phyloP scores from a whole-genome alignment of 2,329 filamentous ascomycete species.

The Cladosporium sp. region DNA sequence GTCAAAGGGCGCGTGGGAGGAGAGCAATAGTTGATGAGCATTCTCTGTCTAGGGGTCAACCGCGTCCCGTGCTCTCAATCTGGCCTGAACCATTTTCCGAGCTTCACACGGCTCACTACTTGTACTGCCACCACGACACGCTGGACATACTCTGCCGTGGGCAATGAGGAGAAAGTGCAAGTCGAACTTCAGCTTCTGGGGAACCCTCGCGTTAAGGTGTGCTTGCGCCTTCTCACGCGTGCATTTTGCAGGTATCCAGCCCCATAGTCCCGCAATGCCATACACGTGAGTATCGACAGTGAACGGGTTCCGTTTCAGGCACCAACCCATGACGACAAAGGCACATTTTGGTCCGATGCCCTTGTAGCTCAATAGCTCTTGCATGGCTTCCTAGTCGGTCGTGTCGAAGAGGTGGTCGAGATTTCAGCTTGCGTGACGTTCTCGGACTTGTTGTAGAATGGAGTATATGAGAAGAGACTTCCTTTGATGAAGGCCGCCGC shows the following conservation, averaged over 20 bases:
- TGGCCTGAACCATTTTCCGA: neutral
- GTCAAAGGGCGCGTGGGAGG: too few species aligned
- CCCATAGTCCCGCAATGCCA: constrained; percentile 13
- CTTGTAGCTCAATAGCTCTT: constrained; percentile 47
- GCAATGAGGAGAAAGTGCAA: constrained; percentile 12
- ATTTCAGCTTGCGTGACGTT: constrained; percentile 10
- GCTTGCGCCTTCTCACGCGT: constrained; percentile 4
- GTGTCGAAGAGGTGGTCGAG: constrained; percentile 48
- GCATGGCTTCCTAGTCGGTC: constrained; percentile 46
- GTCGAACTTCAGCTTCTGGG: constrained; percentile 7
- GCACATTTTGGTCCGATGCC: constrained; percentile 55
- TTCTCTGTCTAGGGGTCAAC: too few species aligned
- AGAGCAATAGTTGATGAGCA: too few species aligned
- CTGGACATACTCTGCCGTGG: constrained; percentile 10
- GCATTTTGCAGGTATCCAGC: constrained; percentile 5
- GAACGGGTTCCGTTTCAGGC: constrained; percentile 3
- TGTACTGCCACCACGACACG: constrained; percentile 7
- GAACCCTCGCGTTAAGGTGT: constrained; percentile 9
- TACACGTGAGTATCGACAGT: constrained; percentile 13
- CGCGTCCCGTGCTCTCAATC: neutral
- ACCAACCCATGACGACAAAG: constrained; percentile 8
- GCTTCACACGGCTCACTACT: neutral
- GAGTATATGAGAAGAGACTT: constrained; percentile 7
- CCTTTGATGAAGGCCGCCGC: constrained; percentile 5
- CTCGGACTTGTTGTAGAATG: constrained; percentile 3